Conservation (phyloP, 176 grass and related monocot species). For the Luzula sylvatica region DNA sequence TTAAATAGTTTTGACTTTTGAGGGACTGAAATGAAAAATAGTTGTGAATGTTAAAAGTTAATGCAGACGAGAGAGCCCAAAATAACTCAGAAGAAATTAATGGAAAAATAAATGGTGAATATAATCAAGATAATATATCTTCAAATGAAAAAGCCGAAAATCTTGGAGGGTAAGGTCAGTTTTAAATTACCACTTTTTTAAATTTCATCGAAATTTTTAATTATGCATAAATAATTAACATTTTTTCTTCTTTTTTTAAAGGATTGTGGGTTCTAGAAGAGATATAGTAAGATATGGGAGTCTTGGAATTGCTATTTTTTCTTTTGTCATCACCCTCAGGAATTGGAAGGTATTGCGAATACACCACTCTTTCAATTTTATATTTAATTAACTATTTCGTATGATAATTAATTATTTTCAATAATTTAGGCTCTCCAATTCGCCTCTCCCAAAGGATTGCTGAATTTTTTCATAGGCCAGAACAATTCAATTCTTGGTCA, state of each 20-base stretch:
- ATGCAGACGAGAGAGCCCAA: constrained; percentile 60
- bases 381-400: constrained; percentile 6
- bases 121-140: constrained; percentile 29
- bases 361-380: background rate
- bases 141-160: constrained; percentile 22
- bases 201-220: constrained; percentile 7
- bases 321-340: constrained; percentile 50
- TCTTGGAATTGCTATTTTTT: constrained; percentile 64
- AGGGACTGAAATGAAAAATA: constrained; percentile 25
- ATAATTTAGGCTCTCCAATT: constrained; percentile 63
- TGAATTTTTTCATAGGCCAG: constrained; percentile 61
- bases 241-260: constrained; percentile 43
- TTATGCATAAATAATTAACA: constrained; percentile 10
- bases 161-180: constrained; percentile 91
- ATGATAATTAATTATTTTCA: constrained; percentile 7
- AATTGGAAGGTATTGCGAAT: constrained; percentile 83
- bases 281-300: constrained; percentile 85
- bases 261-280: constrained; percentile 65
- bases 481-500: constrained; percentile 39
- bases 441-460: constrained; percentile 78
- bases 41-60: constrained; percentile 54
- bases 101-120: constrained; percentile 30
- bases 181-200: constrained; percentile 16
- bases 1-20: constrained; percentile 10
- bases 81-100: constrained; percentile 31